Conservation (phyloP, 2,329 filamentous ascomycete genomes). For the Fusarium concolor region DNA sequence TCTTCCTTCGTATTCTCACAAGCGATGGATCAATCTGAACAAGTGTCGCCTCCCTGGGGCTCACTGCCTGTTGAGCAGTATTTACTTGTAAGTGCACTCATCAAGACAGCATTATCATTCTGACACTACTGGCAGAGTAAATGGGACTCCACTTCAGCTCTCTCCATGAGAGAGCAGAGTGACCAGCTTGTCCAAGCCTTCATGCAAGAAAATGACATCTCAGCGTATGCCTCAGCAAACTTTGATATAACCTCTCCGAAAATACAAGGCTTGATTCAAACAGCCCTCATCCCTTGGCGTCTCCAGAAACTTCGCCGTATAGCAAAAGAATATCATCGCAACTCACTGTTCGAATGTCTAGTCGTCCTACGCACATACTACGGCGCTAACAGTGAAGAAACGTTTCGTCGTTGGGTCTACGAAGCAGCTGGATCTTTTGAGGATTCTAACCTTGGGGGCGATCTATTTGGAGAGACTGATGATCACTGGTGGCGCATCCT, state of each 20-base stretch:
- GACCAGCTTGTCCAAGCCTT: neutral
- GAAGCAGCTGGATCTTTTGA: neutral
- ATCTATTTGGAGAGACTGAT: neutral
- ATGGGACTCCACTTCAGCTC: neutral
- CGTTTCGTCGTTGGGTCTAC: neutral
- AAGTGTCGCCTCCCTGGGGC: neutral
- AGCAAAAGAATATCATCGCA: neutral
- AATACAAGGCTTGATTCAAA: neutral
- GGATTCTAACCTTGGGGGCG: neutral
- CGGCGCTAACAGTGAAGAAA: neutral
- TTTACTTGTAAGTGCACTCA: neutral
- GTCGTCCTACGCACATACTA: neutral
- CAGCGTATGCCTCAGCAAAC: no score
- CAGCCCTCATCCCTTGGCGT: neutral
- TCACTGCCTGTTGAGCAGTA: neutral
- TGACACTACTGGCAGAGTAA: neutral
- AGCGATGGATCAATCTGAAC: neutral
- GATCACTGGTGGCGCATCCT: constrained; percentile 3
- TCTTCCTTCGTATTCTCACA: neutral
- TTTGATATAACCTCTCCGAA: accelerated
- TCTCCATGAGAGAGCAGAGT: neutral
- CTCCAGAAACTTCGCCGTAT: neutral
- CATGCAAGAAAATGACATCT: neutral
- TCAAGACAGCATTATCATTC: no score
- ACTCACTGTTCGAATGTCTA: neutral